Evolutionary conservation across 1,284 basidiomycete genomes (phyloP).

Genomic region (Cutaneotrichosporon curvatum): DNA sequence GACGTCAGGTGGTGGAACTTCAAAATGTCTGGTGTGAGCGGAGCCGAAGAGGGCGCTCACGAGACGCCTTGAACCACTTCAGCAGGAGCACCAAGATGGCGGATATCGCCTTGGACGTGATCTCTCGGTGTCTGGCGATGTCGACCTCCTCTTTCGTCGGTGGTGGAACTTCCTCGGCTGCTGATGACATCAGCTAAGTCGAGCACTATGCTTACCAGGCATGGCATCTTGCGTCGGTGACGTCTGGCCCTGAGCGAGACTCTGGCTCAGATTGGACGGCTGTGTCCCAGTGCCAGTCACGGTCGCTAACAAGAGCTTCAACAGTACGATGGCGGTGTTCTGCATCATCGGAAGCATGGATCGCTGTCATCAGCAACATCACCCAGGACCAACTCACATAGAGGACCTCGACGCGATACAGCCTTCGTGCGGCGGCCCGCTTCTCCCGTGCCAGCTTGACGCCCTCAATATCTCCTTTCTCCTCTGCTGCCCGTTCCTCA

Average conservation of each 20-base stretch:
- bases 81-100: constrained; percentile 82
- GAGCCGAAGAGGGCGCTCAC: constrained; percentile 51
- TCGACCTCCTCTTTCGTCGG: constrained; percentile 91
- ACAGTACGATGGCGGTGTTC: constrained; percentile 78
- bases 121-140: constrained; percentile 90
- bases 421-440: constrained; percentile 68
- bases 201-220: constrained; percentile 52
- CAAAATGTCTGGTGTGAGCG: constrained; percentile 70
- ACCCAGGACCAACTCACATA: constrained; percentile 58
- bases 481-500: constrained; percentile 52
- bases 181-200: constrained; percentile 3
- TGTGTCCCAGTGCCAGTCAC: constrained; percentile 64
- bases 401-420: constrained; percentile 80
- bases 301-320: constrained; percentile 80
- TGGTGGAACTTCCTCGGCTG: constrained; percentile 54
- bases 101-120: constrained; percentile 93
- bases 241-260: constrained; percentile 48
- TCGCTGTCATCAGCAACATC: constrained; percentile 28
- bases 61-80: constrained; percentile 98
- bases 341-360: constrained; percentile 73
- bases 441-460: constrained; percentile 61
- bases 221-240: constrained; percentile 41
- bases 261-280: constrained; percentile 31
- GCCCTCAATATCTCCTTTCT: constrained; percentile 51
- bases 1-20: constrained; percentile 97